Percentiles rank a stretch among this genome's conserved stretches.
Conservation (phyloP, 148 eudicot genomes). For the Nyssa sinensis region DNA sequence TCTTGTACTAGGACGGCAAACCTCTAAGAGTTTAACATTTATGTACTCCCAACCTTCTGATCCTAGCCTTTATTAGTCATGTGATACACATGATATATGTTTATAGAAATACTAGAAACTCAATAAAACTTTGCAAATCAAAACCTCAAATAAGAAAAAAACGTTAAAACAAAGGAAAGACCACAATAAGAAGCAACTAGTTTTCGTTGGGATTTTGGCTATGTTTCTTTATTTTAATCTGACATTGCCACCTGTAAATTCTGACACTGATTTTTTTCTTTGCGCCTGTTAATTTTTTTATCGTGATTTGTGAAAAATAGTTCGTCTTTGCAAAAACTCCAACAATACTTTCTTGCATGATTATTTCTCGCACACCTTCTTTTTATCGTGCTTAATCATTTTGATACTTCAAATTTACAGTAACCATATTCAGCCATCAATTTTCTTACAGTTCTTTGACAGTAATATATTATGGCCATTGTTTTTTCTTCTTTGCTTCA, state of each 20-base stretch:
- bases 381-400: background rate
- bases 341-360: background rate
- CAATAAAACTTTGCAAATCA: background rate
- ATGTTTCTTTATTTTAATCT: no score
- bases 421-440: background rate
- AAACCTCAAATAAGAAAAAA: background rate
- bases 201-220: background rate
- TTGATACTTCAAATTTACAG: background rate
- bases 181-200: background rate
- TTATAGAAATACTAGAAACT: background rate
- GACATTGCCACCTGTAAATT: no score
- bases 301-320: background rate
- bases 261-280: background rate
- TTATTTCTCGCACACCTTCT: background rate
- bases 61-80: background rate
- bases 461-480: constrained; percentile 3
- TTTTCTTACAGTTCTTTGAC: background rate
- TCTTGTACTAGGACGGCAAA: background rate
- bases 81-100: background rate
- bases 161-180: background rate
- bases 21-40: background rate
- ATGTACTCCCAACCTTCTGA: background rate
- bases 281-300: background rate
- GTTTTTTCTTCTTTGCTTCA: constrained; percentile 9
- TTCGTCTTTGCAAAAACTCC: background rate